Evolutionary conservation across 306 rosid species (phyloP), one percentile per base, ranked within the genome.

Genomic region (Cicer chorassanicum): DNA sequence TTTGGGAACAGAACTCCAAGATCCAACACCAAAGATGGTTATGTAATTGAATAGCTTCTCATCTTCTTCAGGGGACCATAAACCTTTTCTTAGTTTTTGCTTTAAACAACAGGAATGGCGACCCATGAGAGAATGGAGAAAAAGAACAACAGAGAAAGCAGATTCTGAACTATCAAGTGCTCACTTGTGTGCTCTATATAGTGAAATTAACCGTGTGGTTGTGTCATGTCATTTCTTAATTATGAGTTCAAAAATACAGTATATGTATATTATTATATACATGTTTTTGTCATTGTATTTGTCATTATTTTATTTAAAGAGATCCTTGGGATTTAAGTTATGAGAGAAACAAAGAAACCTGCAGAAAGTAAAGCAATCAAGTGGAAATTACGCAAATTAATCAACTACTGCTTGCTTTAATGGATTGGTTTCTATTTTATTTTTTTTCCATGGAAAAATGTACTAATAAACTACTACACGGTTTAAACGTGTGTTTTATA

Each of bases 51-150:
- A 91, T n/a, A 93, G 96, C 77, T 93, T 93, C 86, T 93, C 98
- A 78, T 93, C 98, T 91, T 93, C 98, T 78, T 93, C 98, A 68
- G 98, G 98, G 60, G 98, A 93, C 98, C 98, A 93, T 45, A 93
- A 85, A 34, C 98, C 98, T 77, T 91, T 93, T 69, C 97, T 88
- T 65, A 93, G 70, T 78, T 93, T 91, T 78, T 90, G 96, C 88
- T 91, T 93, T 85, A 89, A 68, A 80, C 92, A 87, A 74, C 87
- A 88, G 9, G 97, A 91, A 87, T 91, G 93, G 42, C 97, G 92
- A 83, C 97, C 98, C 98, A 93, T 91, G 50, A 66, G 76, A 54
- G 81, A 1, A 1, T 18, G 38, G 2, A 10, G 34, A 42, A 10
- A 66, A 29, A 73, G 46, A 68, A 75, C 68, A 71, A 83, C 76